Evolutionary conservation across 2,329 filamentous ascomycete species (phyloP).

Genomic region (Xylaria arbuscula): DNA sequence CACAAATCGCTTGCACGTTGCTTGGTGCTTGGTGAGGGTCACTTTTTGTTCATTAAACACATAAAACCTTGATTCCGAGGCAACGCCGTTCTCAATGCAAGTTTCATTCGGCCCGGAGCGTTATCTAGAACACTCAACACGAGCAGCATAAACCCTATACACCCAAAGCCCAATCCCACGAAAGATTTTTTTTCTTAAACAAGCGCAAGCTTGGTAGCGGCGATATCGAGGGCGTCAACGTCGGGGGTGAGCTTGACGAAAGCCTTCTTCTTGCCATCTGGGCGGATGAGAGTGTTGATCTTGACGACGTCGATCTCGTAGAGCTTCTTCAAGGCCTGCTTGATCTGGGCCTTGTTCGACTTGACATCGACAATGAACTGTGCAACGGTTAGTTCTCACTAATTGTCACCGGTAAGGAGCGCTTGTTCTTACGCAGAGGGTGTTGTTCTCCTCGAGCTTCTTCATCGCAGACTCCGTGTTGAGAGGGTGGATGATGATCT

Average conservation of each 20-base stretch:
- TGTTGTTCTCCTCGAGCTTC: constrained; percentile 99
- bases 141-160: constrained; percentile 40
- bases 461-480: constrained; percentile 99
- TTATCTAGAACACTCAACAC: constrained; percentile 41
- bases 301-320: constrained; percentile 98
- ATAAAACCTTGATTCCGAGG: constrained; percentile 49
- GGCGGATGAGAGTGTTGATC: constrained; percentile 98
- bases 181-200: constrained; percentile 71
- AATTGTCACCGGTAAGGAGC: neutral
- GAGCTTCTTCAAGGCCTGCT: constrained; percentile 96
- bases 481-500: constrained; percentile 96
- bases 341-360: constrained; percentile 99
- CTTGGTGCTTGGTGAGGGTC: constrained; percentile 41
- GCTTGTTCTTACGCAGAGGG: constrained; percentile 62
- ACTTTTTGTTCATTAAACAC: constrained; percentile 52
- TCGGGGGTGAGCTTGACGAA: constrained; percentile 95
- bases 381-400: constrained; percentile 35
- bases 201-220: constrained; percentile 97
- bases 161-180: constrained; percentile 33
- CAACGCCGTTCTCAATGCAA: constrained; percentile 53
- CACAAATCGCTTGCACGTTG: constrained; percentile 27
- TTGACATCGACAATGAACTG: constrained; percentile 92
- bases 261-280: constrained; percentile 80
- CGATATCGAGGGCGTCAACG: constrained; percentile 98
- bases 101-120: constrained; percentile 45